These are phyloP conservation scores for Phytophthora niederhauseri DNA, from an alignment of 352 stramenopile genomes.

Conservation along the genomic window DNA sequence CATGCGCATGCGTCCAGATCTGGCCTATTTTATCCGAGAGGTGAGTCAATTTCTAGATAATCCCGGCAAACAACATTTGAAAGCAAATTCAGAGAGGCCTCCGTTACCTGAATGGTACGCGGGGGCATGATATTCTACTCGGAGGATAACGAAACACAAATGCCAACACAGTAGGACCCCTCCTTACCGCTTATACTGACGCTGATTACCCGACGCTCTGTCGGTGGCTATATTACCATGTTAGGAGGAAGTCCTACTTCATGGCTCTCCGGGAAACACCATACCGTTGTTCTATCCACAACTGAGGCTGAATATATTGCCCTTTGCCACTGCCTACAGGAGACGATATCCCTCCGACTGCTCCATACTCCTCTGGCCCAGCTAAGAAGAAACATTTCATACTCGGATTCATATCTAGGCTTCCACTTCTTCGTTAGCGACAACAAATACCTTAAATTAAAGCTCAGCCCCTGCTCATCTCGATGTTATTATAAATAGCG, in stretches of 20 bases:
- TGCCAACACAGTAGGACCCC: background rate
- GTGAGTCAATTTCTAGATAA: constrained; percentile 1
- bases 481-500: background rate
- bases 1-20: background rate
- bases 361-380: background rate
- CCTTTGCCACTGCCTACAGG: background rate
- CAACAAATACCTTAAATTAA: constrained; percentile 1
- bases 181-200: background rate
- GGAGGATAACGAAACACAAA: background rate
- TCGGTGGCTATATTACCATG: background rate
- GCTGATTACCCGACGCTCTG: background rate
- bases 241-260: background rate
- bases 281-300: background rate
- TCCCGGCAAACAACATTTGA: background rate
- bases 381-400: background rate
- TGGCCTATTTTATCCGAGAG: constrained; percentile 1
- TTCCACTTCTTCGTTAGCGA: background rate
- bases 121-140: background rate
- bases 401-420: background rate
- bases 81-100: background rate
- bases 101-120: background rate
- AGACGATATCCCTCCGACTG: background rate
- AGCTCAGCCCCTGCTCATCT: background rate
- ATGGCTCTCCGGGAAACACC: background rate
- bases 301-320: background rate